A percentile compares a stretch with the other conserved stretches of the same genome.
phyloP scores from a whole-genome alignment of 768 basidiomycete genomes.

The Amanita phalloides region DNA sequence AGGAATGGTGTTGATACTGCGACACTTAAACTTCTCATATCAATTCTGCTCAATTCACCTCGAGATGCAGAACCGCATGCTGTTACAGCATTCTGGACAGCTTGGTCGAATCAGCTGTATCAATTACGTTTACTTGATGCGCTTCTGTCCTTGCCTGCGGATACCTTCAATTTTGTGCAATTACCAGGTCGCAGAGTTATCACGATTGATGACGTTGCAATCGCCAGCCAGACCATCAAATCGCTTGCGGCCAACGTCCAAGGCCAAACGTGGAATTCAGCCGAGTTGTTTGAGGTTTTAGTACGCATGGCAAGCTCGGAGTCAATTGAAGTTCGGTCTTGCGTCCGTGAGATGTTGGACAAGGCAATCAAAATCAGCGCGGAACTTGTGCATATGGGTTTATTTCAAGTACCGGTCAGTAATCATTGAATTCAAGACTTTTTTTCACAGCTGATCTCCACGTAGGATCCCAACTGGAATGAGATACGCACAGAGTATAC shows the following conservation, averaged over 20 bases:
- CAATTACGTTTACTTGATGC: conserved; percentile 85
- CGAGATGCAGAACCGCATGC: conserved; percentile 69
- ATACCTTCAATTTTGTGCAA: conserved; percentile 88
- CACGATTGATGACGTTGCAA: conserved; percentile 78
- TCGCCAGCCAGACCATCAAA: conserved; percentile 86
- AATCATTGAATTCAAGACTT: neutral
- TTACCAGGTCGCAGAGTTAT: conserved; percentile 78
- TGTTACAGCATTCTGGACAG: conserved; percentile 76
- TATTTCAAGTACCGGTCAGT: conserved; percentile 82
- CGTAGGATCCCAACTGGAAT: conserved; percentile 74
- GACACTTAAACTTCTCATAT: conserved; percentile 80
- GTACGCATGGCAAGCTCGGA: conserved; percentile 73
- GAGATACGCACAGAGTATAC: conserved; percentile 83
- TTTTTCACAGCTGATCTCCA: conserved; percentile 7
- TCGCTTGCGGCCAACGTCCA: conserved; percentile 85
- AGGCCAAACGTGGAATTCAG: conserved; percentile 88
- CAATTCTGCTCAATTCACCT: conserved; percentile 75
- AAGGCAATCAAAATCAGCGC: conserved; percentile 90
- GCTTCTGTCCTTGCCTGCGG: conserved; percentile 77
- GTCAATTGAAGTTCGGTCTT: conserved; percentile 55
- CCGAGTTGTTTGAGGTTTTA: conserved; percentile 82
- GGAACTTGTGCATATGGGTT: conserved; percentile 88
- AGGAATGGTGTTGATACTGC: conserved; percentile 83
- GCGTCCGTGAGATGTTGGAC: conserved; percentile 86
- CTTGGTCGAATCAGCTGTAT: conserved; percentile 78